phyloP scores from a whole-genome alignment of 148 eudicot species.

The Amaranthus cruentus region DNA sequence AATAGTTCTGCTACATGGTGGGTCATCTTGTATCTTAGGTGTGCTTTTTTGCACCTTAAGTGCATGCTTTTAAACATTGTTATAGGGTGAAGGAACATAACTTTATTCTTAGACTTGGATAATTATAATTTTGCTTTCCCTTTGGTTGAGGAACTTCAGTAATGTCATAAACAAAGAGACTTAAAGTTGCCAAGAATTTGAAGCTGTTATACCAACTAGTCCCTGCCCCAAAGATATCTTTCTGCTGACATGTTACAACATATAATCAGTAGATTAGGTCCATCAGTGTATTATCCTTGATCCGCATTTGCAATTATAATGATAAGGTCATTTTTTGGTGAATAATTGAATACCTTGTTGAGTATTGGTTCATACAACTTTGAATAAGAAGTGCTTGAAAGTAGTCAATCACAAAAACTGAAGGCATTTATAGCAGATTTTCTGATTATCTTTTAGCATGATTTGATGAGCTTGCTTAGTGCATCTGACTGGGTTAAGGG shows the following conservation, averaged over 20 bases:
- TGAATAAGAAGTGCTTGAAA: too few species aligned
- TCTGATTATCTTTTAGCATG: neutral
- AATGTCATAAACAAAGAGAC: neutral
- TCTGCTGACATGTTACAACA: neutral
- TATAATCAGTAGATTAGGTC: neutral
- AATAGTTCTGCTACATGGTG: too few species aligned
- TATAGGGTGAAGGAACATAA: too few species aligned
- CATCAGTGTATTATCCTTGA: neutral
- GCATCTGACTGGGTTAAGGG: neutral
- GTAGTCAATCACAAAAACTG: too few species aligned
- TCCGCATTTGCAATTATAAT: neutral
- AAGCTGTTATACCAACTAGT: neutral
- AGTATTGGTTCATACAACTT: neutral
- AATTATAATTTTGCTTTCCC: neutral
- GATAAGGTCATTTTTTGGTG: slow-evolving; percentile 1
- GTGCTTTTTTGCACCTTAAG: too few species aligned
- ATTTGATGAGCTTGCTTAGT: neutral
- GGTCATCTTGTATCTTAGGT: too few species aligned
- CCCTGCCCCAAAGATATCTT: neutral
- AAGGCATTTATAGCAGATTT: neutral
- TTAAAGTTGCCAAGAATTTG: neutral
- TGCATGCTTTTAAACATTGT: too few species aligned
- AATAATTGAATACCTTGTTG: neutral
- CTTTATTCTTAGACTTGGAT: neutral
- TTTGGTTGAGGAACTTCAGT: neutral